phyloP scores from a whole-genome alignment of 345 rosid species.

The Rhodomyrtus tomentosa region DNA sequence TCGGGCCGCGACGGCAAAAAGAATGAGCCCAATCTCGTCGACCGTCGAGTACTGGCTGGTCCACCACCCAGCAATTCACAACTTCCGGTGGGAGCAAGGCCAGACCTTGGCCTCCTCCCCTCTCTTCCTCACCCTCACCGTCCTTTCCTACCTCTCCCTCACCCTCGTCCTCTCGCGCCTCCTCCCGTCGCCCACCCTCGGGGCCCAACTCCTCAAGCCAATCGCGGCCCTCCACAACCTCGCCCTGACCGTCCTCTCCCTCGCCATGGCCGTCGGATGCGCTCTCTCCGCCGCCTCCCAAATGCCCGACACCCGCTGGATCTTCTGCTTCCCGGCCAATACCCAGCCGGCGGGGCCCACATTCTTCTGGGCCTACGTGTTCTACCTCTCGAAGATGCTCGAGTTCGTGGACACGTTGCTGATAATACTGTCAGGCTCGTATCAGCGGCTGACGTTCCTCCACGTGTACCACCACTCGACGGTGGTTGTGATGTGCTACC shows the following conservation, averaged over 20 bases:
- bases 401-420: conserved; percentile 52
- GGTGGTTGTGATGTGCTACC: conserved; percentile 48
- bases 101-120: conserved; percentile 50
- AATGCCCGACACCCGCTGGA: conserved; percentile 13
- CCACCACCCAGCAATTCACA: conserved; percentile 39
- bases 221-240: conserved; percentile 70
- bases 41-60: conserved; percentile 40
- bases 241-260: conserved; percentile 44
- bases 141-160: conserved; percentile 39
- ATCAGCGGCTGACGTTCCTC: conserved; percentile 42
- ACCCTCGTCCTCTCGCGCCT: conserved; percentile 31
- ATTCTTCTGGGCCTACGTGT: conserved; percentile 61
- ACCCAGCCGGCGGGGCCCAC: conserved; percentile 39
- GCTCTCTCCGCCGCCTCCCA: conserved; percentile 31
- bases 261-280: conserved; percentile 65
- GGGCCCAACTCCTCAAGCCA: conserved; percentile 41
- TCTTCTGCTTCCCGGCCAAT: conserved; percentile 39
- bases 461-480: conserved; percentile 68
- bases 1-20: conserved; percentile 6
- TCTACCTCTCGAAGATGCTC: conserved; percentile 52
- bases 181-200: conserved; percentile 12
- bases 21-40: conserved; percentile 3
- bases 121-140: conserved; percentile 29
- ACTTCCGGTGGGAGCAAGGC: conserved; percentile 46
- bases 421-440: conserved; percentile 31